Evolutionary conservation across 495 filamentous ascomycete species (phyloP), one percentile per base, ranked within the genome.

Genomic region (Aspergillus egyptiacus): DNA sequence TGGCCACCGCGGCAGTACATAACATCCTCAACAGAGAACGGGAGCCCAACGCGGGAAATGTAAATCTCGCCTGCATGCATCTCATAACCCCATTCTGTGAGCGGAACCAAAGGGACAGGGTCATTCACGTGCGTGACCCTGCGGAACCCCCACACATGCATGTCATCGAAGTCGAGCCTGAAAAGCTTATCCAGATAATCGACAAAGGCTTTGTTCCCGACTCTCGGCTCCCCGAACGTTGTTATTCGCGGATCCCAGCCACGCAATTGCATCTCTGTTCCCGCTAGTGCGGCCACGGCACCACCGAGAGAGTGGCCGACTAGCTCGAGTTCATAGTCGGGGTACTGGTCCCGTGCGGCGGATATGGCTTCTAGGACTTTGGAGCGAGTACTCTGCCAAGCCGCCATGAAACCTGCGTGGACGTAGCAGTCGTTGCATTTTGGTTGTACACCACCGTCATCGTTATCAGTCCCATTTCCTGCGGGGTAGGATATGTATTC

Each of bases 251-350:
- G 83, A 11, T 82, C 63, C 82, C 82, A 91, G 5, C 84, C 86
- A 3, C 78, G 71, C 18, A 80, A 60, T 34, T 73, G 55, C 63
- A 86, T 78, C 56, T 97, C 94, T 9, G 96, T 73, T 2, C 78
- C 86, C 2, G 90, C 93, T 7, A 98, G 78, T 2, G 86, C 82
- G 2, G 93, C 93, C 0, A 97, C 89, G 0, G 93, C 94, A 3
- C 91, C 93, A 15, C 93, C 93, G 3, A 97, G 79, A 13, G 87
- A 94, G 61, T 98, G 94, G 1, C 93, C 91, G 13, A 96, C 80
- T 1, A 98, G 74, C 3, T 81, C 78, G 15, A 98, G 65, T 20
- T 76, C 64, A 56, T 95, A 91, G 6, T 77, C 70, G 0, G 87
- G 86, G 62, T 91, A 78, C 32, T 72, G 51, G 48, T 71, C 59